Conservation (phyloP, 306 rosid species). For the Aeschynomene evenia region DNA sequence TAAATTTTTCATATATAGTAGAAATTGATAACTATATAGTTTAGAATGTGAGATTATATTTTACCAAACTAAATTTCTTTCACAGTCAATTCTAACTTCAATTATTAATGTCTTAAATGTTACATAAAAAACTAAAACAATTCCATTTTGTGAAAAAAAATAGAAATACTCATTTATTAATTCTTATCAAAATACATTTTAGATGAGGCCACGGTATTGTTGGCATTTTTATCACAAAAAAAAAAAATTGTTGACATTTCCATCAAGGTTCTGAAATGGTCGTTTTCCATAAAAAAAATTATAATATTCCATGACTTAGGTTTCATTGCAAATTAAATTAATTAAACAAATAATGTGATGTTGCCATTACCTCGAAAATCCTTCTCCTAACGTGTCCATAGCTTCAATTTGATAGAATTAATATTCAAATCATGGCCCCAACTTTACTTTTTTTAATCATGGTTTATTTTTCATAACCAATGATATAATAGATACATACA, state of each 20-base stretch:
- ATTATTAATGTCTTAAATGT: no score
- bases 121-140: not conserved
- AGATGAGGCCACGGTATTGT: slow-evolving; percentile 23
- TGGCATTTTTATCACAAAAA: no score
- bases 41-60: no score
- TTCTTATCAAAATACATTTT: not conserved
- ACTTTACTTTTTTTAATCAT: slow-evolving; percentile 30
- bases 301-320: slow-evolving; percentile 35
- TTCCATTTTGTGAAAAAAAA: not conserved
- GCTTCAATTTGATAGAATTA: not conserved
- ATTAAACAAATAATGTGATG: slow-evolving; percentile 35
- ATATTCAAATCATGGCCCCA: slow-evolving; percentile 14
- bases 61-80: no score
- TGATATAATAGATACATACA: not conserved
- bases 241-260: slow-evolving; percentile 38
- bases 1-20: no score
- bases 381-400: slow-evolving; percentile 2
- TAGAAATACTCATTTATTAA: not conserved
- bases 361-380: slow-evolving; percentile 34
- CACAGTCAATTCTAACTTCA: no score
- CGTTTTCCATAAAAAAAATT: slow-evolving; percentile 42
- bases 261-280: slow-evolving; percentile 37
- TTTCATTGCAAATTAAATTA: slow-evolving; percentile 36
- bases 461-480: slow-evolving; percentile 21
- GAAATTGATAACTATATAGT: no score